Evolutionary conservation across 805 yeast genomes (phyloP), one percentile per base, ranked within the genome.

Genomic region (Starmerella bombi): DNA sequence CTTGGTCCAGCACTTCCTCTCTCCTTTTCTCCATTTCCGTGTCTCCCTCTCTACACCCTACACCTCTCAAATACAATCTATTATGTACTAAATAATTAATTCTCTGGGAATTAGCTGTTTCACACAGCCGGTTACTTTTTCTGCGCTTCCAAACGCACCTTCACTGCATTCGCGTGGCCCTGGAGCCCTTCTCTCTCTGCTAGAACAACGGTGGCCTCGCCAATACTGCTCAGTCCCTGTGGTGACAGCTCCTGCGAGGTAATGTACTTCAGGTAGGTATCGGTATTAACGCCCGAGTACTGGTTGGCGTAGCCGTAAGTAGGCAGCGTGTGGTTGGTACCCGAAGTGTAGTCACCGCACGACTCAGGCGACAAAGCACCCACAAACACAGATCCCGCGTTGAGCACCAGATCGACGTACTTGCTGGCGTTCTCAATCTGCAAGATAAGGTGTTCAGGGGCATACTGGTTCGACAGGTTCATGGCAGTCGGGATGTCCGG

Each of bases 231-330:
- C 53, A 91, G 70, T 18, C 99, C 99, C 59, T 77, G 72, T 41
- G 80, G 75, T 1, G 85, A 78, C 27, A 91, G 83, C 56, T 79
- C 83, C 66, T 91, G 99, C 22, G 94, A 72, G 9, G 99, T 91
- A 56, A 91, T 80, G 64, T 81, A 85, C 63, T 91, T 91, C 62
- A 82, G 93, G 75, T 83, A 91, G 0, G 96, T 85, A 37, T 85
- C 77, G 19, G 97, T 91, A 66, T 91, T 91, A 41, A 86, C 96
- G 46, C 99, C 99, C 50, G 93, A 78, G 65, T 91, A 91, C 72
- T 84, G 93, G 65, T 85, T 79, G 33, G 99, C 97, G 57, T 88
- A 91, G 37, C 99, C 99, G 58, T 91, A 91, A 0, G 99, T 91
- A 44, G 99, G 99, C 54, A 91, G 71, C 0, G 99, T 91, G 65